phyloP scores from a whole-genome alignment of 257 asterid species.

The Eustoma russellianum region DNA sequence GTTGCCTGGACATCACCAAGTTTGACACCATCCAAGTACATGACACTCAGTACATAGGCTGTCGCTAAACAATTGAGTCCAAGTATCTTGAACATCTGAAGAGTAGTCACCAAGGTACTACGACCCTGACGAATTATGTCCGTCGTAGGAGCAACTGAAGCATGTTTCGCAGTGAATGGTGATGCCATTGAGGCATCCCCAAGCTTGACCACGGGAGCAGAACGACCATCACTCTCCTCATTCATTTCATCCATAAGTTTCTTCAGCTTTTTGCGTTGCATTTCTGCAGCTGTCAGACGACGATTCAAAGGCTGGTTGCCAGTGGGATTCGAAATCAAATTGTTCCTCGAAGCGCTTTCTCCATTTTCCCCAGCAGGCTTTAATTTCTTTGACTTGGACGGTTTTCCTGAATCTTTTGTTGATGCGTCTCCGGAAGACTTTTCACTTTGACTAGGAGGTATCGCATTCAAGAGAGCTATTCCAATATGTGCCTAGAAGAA shows the following conservation, averaged over 20 bases:
- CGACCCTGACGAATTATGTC: conserved; percentile 97
- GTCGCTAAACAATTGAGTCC: conserved; percentile 98
- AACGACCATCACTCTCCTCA: conserved; percentile 81
- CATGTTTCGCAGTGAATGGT: conserved; percentile 94
- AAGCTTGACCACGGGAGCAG: conserved; percentile 87
- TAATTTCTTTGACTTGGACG: conserved; percentile 50
- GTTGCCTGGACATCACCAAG: conserved; percentile 96
- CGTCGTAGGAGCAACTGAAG: conserved; percentile 86
- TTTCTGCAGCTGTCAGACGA: conserved; percentile 69
- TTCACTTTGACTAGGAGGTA: conserved; percentile 45
- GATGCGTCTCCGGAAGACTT: conserved; percentile 55
- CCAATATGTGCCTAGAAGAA: conserved; percentile 77
- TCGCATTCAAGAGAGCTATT: conserved; percentile 86
- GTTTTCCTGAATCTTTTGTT: conserved; percentile 49
- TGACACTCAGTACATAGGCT: conserved; percentile 90
- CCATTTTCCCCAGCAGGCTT: conserved; percentile 34
- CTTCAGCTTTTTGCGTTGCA: conserved; percentile 77
- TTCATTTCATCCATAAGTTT: conserved; percentile 90
- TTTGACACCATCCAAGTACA: conserved; percentile 94
- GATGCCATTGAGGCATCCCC: conserved; percentile 99
- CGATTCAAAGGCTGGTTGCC: conserved; percentile 57
- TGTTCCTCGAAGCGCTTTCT: conserved; percentile 39
- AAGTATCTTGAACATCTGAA: conserved; percentile 96
- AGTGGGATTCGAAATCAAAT: conserved; percentile 37
- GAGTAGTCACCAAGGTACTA: conserved; percentile 92